Percentiles rank a stretch among this genome's conserved stretches.
These are phyloP conservation scores for Neurospora sp. DNA, from an alignment of 495 filamentous ascomycete genomes.

Conservation along the genomic window DNA sequence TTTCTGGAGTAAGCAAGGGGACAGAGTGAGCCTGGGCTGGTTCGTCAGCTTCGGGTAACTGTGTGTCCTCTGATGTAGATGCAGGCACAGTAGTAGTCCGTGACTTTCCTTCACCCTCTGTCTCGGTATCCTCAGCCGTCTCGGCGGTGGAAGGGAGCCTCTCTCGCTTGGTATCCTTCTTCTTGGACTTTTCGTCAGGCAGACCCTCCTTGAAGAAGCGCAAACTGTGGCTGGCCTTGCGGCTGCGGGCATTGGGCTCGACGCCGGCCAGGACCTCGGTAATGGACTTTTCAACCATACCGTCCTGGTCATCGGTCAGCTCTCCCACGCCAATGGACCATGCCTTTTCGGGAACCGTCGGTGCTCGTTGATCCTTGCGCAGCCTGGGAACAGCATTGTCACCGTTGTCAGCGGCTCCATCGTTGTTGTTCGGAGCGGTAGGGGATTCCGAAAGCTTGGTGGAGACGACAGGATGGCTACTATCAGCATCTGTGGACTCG, in stretches of 20 bases:
- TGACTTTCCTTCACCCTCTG: neutral
- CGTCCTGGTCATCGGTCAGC: slow-evolving; percentile 27
- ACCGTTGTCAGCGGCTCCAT: slow-evolving; percentile 12
- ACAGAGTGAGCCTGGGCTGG: slow-evolving; percentile 5
- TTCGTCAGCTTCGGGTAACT: slow-evolving; percentile 1
- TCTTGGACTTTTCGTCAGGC: slow-evolving; percentile 42
- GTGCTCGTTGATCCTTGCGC: slow-evolving; percentile 33
- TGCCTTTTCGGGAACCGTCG: slow-evolving; percentile 39
- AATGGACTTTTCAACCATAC: slow-evolving; percentile 71
- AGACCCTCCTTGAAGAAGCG: slow-evolving; percentile 88
- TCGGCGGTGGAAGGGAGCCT: slow-evolving; percentile 18
- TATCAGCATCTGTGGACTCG: slow-evolving; percentile 12
- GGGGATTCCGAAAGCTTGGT: slow-evolving; percentile 9
- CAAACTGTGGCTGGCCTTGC: slow-evolving; percentile 88
- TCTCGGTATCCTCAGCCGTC: slow-evolving; percentile 6
- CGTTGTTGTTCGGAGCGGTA: slow-evolving; percentile 1
- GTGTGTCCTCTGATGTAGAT: slow-evolving; percentile 2
- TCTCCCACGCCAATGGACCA: slow-evolving; percentile 46
- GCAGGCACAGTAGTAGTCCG: neutral
- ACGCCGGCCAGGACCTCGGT: slow-evolving; percentile 66
- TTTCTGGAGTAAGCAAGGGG: slow-evolving; percentile 9
- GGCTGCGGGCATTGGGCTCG: slow-evolving; percentile 73
- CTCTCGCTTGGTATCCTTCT: slow-evolving; percentile 30
- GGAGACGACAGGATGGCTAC: slow-evolving; percentile 4
- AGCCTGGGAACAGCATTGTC: slow-evolving; percentile 24